phyloP scores from a whole-genome alignment of 129 eudicot species.

The Calendula officinalis region DNA sequence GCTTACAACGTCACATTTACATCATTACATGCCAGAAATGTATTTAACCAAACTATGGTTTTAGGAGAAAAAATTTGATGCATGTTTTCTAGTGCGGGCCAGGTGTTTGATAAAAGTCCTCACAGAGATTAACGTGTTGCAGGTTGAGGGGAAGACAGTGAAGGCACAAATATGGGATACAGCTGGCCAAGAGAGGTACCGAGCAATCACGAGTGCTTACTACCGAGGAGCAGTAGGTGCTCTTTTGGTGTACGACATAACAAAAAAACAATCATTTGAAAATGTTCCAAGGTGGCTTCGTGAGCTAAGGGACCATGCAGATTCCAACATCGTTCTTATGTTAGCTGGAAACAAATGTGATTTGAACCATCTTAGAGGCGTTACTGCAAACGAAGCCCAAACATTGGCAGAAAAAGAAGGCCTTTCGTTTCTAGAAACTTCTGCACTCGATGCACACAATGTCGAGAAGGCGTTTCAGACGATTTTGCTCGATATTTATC shows the following conservation, averaged over 20 bases:
- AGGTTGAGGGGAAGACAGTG: slow-evolving; percentile 48
- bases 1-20: neutral
- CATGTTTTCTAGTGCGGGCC: slow-evolving; percentile 12
- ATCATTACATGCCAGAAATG: neutral
- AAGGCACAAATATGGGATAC: slow-evolving; percentile 49
- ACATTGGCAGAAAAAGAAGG: slow-evolving; percentile 44
- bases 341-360: slow-evolving; percentile 44
- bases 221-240: slow-evolving; percentile 46
- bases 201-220: slow-evolving; percentile 44
- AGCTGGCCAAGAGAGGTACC: slow-evolving; percentile 44
- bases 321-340: slow-evolving; percentile 45
- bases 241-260: slow-evolving; percentile 39
- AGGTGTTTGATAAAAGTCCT: slow-evolving; percentile 23
- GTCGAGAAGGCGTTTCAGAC: slow-evolving; percentile 46
- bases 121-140: slow-evolving; percentile 5
- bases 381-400: slow-evolving; percentile 32
- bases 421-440: slow-evolving; percentile 34
- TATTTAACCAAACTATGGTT: neutral
- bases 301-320: slow-evolving; percentile 46
- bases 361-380: slow-evolving; percentile 41
- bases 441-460: slow-evolving; percentile 39
- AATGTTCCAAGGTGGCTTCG: slow-evolving; percentile 45
- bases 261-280: slow-evolving; percentile 63
- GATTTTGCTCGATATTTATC: slow-evolving; percentile 39
- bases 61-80: neutral